Percentiles rank a stretch among this genome's conserved stretches.
Evolutionary conservation across 2,329 filamentous ascomycete genomes (phyloP).

Genomic region (Venturia pyrina): DNA sequence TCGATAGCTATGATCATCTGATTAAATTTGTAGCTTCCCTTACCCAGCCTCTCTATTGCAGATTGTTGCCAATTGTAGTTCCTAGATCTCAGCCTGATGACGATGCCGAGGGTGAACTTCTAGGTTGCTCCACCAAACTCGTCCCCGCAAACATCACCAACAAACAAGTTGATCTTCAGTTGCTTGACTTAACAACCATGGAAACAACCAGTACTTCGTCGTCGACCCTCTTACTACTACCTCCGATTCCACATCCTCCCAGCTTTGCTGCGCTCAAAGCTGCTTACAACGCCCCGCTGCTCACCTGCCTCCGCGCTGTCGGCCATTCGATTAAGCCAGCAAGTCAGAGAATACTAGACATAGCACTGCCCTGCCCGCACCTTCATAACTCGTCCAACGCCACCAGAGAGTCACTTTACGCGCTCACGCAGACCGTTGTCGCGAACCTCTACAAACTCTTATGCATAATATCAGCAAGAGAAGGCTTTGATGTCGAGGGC

Average conservation of each 20-base stretch:
- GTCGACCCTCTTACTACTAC: slow-evolving; percentile 31
- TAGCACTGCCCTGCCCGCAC: slow-evolving; percentile 54
- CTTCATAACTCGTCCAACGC: slow-evolving; percentile 42
- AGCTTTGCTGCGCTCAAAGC: slow-evolving; percentile 32
- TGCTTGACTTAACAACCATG: not conserved
- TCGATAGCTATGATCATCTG: too few species aligned
- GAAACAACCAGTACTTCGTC: not conserved
- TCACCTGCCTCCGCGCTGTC: slow-evolving; percentile 32
- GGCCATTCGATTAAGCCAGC: slow-evolving; percentile 19
- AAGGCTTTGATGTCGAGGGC: slow-evolving; percentile 52
- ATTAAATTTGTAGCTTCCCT: too few species aligned
- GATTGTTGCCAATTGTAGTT: not conserved
- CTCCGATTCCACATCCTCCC: slow-evolving; percentile 31
- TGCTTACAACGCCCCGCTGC: slow-evolving; percentile 33
- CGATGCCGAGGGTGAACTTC: not conserved
- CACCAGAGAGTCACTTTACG: slow-evolving; percentile 51
- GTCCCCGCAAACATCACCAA: not conserved
- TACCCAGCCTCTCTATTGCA: too few species aligned
- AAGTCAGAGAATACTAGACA: slow-evolving; percentile 35
- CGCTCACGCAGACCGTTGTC: slow-evolving; percentile 60
- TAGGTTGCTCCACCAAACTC: not conserved
- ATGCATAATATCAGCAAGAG: slow-evolving; percentile 57
- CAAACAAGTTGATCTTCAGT: not conserved
- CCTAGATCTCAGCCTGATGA: not conserved
- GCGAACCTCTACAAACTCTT: slow-evolving; percentile 71